These are phyloP conservation scores for Ogataea pini DNA, from an alignment of 805 yeast genomes.

Conservation along the genomic window DNA sequence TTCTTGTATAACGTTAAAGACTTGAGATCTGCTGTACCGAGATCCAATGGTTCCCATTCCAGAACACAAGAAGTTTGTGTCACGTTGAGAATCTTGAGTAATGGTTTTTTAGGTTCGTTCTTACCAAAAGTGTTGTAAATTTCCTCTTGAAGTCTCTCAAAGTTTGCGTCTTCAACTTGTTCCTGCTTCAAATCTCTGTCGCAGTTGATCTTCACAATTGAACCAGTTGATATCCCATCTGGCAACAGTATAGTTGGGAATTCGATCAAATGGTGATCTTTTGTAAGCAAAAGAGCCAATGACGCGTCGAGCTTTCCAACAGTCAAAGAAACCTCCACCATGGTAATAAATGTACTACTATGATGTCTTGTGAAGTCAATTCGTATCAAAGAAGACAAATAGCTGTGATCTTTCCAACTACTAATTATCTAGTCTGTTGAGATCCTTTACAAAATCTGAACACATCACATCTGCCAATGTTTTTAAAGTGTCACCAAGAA, in stretches of 20 bases:
- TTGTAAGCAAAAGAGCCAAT: conserved; percentile 82
- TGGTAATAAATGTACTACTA: conserved; percentile 26
- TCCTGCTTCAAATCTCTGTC: conserved; percentile 75
- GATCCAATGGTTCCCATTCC: conserved; percentile 86
- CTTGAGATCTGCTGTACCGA: conserved; percentile 81
- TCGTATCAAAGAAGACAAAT: not conserved
- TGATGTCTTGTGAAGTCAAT: not conserved
- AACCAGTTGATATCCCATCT: conserved; percentile 87
- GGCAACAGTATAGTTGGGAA: conserved; percentile 95
- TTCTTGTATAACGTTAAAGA: conserved; percentile 78
- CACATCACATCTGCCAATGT: conserved; percentile 14
- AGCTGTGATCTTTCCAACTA: too few species aligned
- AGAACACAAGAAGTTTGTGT: conserved; percentile 95
- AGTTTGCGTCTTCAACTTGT: conserved; percentile 53
- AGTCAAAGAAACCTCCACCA: conserved; percentile 90
- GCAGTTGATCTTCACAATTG: conserved; percentile 83
- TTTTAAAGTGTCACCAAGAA: not conserved
- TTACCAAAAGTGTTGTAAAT: conserved; percentile 74
- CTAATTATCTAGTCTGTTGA: conserved; percentile 6
- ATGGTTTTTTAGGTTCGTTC: conserved; percentile 69
- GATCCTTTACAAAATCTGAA: conserved; percentile 2
- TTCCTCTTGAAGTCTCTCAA: conserved; percentile 68
- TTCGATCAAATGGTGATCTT: conserved; percentile 89
- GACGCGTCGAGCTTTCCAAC: conserved; percentile 97
- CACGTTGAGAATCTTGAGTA: conserved; percentile 66